These are phyloP conservation scores for Colletotrichum lini DNA, from an alignment of 2,329 filamentous ascomycete species.

Conservation along the genomic window DNA sequence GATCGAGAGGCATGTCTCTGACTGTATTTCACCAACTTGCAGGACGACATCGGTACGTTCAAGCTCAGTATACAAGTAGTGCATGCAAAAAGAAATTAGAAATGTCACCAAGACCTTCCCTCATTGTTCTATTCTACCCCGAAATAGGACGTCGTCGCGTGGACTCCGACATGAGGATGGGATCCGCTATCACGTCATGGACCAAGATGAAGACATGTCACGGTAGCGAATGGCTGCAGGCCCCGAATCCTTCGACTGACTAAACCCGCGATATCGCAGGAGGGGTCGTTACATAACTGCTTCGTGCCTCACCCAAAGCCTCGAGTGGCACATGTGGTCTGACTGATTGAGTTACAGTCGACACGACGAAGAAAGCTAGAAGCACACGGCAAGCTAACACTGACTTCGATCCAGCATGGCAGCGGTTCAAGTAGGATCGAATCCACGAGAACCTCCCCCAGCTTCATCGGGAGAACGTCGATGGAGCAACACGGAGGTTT, in stretches of 20 bases:
- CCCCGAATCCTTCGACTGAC: neutral
- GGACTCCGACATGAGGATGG: neutral
- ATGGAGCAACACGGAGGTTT: too few relatives aligned
- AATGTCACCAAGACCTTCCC: too few relatives aligned
- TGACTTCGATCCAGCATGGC: neutral
- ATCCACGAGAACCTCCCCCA: neutral
- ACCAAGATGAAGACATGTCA: neutral
- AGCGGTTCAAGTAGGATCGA: neutral
- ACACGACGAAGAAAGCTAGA: neutral
- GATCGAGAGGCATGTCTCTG: too few relatives aligned
- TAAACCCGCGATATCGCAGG: neutral
- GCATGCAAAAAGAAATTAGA: too few relatives aligned
- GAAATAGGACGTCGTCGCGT: neutral
- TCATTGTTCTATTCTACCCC: too few relatives aligned
- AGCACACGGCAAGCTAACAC: too few relatives aligned
- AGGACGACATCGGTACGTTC: too few relatives aligned
- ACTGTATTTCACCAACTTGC: too few relatives aligned
- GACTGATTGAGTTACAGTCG: neutral
- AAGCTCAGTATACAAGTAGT: too few relatives aligned
- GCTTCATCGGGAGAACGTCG: neutral
- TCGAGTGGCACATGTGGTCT: neutral
- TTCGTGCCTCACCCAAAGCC: neutral
- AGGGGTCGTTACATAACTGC: neutral
- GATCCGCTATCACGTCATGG: conserved; percentile 26
- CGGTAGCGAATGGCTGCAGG: neutral